Base-by-base conservation (phyloP, 352 stramenopile species). In the Lagenidium giganteum region DNA sequence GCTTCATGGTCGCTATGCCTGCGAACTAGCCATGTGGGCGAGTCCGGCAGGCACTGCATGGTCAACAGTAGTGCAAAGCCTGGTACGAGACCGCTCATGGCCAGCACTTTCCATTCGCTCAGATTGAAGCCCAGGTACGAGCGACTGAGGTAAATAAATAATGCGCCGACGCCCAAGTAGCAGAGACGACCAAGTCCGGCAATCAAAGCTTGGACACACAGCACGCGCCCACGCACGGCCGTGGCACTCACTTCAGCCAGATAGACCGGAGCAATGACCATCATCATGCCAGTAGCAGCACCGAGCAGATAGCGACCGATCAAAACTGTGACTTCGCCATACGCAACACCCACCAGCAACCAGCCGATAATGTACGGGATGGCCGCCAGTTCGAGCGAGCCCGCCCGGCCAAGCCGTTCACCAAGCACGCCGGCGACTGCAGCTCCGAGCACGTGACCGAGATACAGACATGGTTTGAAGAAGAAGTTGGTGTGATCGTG, bases 301-400 rank as follows among this genome's bases (percentile, higher is more conserved):
- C 74, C 74, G 1, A 84, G 56, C 17, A 81, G 45, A 28, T 84
- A 87, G 4, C 70, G 43, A n/a, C 74, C 70, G 13, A 79, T 51
- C 5, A 84, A 31, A 6, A 84, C 61, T 5, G 69, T 74, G 17
- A 83, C 33, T 20, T 84, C 61, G 30, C 70, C 64, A 35, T 79
- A 83, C 1, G 74, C 59, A 29, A 79, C 46, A 6, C 63, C 69
- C 22, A 84, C 42, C 23, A 83, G 57, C 24, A 87, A 54, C 70
- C 68, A 87, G 4, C 74, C 74, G 35, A 87, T 42, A 23, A 83
- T 52, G 31, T 79, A 75, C 16, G 70, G 74, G 39, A 87, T 77
- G 8, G 68, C 57, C 9, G 70, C 62, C 11, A 87, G 59, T 47
- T 87, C 74, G 27, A 87, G 51, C 18, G 69, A 71, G 1, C 70